Conservation (phyloP, 2,329 filamentous ascomycete genomes). For the Beauveria medogensis region DNA sequence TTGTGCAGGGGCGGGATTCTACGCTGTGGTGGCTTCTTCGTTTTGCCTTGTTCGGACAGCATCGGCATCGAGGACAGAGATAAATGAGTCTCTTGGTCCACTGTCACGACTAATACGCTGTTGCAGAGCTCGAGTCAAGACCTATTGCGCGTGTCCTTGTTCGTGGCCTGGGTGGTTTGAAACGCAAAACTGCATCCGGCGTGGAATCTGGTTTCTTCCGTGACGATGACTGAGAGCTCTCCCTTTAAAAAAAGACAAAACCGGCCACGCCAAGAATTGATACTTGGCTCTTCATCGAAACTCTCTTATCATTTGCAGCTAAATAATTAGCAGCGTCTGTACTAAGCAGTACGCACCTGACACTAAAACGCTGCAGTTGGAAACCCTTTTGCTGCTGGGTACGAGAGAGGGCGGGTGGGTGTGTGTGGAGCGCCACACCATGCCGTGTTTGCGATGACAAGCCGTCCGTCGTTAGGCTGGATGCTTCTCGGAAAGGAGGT, state of each 20-base stretch:
- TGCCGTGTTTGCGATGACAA: no score
- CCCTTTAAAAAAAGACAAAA: no score
- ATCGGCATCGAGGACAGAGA: not conserved
- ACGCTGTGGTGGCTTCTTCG: not conserved
- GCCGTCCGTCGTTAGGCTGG: not conserved
- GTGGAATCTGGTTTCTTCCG: no score
- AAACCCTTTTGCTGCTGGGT: not conserved
- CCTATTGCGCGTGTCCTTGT: not conserved
- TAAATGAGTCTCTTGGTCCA: not conserved
- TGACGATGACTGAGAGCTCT: no score
- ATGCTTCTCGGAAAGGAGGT: not conserved
- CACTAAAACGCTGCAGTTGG: no score
- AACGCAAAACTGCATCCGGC: no score
- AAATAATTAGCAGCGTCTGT: no score
- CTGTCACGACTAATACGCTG: not conserved
- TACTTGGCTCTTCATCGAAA: no score
- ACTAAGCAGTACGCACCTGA: no score
- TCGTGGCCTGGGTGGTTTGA: not conserved
- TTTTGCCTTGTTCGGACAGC: slow-evolving; percentile 1
- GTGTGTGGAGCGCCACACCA: not conserved
- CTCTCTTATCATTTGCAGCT: no score
- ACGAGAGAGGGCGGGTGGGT: not conserved
- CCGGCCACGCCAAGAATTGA: no score
- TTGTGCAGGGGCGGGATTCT: not conserved
- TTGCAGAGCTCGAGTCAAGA: not conserved